phyloP scores from a whole-genome alignment of 1,139 yeast genomes.

The Entelexis paramagnoliae region DNA sequence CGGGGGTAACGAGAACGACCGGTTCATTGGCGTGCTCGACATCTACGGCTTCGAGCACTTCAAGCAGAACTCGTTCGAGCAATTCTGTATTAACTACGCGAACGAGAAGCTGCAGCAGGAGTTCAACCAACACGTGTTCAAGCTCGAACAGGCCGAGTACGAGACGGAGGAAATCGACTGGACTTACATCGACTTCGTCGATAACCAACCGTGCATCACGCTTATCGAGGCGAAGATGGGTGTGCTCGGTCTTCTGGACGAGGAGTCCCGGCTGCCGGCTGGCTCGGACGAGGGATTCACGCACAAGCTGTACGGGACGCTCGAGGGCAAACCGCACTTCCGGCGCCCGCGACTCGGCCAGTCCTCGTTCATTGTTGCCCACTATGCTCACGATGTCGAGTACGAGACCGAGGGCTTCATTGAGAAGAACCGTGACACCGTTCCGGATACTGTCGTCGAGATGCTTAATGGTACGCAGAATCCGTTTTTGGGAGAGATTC shows the following conservation, averaged over 20 bases:
- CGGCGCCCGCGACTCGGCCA: slow-evolving; percentile 93
- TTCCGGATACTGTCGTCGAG: slow-evolving; percentile 88
- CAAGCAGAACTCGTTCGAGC: slow-evolving; percentile 88
- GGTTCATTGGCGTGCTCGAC: slow-evolving; percentile 94
- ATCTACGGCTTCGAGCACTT: slow-evolving; percentile 97
- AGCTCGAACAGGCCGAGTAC: slow-evolving; percentile 92
- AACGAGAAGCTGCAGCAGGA: slow-evolving; percentile 96
- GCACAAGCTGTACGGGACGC: slow-evolving; percentile 77
- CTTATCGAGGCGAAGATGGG: slow-evolving; percentile 87
- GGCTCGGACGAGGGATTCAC: slow-evolving; percentile 93
- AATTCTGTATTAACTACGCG: slow-evolving; percentile 94
- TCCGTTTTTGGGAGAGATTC: slow-evolving; percentile 50
- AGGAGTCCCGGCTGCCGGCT: slow-evolving; percentile 88
- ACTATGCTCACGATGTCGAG: slow-evolving; percentile 88
- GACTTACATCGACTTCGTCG: slow-evolving; percentile 93
- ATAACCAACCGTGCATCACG: slow-evolving; percentile 94
- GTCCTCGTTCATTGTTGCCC: slow-evolving; percentile 79
- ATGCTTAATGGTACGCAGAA: slow-evolving; percentile 64
- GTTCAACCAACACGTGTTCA: slow-evolving; percentile 94
- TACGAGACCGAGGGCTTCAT: slow-evolving; percentile 92
- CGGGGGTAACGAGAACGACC: slow-evolving; percentile 47
- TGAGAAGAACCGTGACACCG: slow-evolving; percentile 95
- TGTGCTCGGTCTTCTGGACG: slow-evolving; percentile 78
- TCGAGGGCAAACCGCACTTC: slow-evolving; percentile 69
- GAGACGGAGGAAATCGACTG: slow-evolving; percentile 87